Base-by-base conservation (phyloP, 371 early-diverging fungal species). In the Mortierella sp. region DNA sequence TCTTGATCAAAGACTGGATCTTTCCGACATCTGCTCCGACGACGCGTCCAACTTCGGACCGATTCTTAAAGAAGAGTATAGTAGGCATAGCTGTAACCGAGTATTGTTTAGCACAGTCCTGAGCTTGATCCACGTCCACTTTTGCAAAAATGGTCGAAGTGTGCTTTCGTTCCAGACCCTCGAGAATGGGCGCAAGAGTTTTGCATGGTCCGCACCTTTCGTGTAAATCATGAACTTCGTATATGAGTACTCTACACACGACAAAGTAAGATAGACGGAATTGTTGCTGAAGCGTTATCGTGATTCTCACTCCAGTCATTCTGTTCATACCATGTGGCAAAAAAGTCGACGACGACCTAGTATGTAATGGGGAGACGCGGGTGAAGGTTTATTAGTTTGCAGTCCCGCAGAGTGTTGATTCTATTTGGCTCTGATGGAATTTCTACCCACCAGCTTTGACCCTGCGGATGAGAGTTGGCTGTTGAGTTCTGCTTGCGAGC, bases 151-250 rank as follows among this genome's bases (percentile, higher is more conserved):
- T 53, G 19, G 66, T 70, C 1, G 72, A 58, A 7, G 61, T 59
- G 50, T 81, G 72, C 47, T 66, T 67, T 12, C 50, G 60, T 31
- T 78, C 70, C 30, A 81, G 49, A 23, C 50, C 52, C 17, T 79
- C 82, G 34, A 81, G 71, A 11, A 72, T 44, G 0, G 81, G 81
- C n/a, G 81, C 72, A 11, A 81, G 50, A 4, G 64, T 64, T 50
- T 81, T 72, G 64, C 81, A 81, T 21, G 81, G 81, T n/a, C 81
- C 81, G 34, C 81, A 72, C 73, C 73, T 73, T 51, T 21, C n/a
- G n/a, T n/a, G n/a, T n/a, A n/a, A n/a, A n/a, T n/a, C n/a, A n/a
- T n/a, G n/a, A n/a, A n/a, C n/a, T n/a, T n/a, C n/a, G n/a, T n/a
- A n/a, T n/a, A n/a, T n/a, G n/a, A n/a, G n/a, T n/a, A n/a, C n/a